Evolutionary conservation across 441 rosid species (phyloP).

Genomic region (Jatropha multifida): DNA sequence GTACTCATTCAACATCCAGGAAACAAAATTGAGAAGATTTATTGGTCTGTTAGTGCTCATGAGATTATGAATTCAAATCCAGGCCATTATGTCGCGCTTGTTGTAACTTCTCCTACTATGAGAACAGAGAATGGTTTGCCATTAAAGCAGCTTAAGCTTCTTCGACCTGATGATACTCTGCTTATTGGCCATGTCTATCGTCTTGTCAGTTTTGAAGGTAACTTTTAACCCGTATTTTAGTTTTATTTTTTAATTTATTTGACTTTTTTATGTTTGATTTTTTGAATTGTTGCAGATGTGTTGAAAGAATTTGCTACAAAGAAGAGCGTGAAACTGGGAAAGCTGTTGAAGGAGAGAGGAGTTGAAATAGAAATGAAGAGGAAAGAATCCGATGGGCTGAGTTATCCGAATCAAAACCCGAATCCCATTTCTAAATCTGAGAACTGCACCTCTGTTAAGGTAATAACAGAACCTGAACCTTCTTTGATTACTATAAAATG

Average conservation of each 20-base stretch:
- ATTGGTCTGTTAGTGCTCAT: constrained; percentile 72
- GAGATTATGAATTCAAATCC: constrained; percentile 75
- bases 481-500: not conserved
- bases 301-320: constrained; percentile 74
- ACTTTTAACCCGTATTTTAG: not conserved
- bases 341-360: constrained; percentile 55
- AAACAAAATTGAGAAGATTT: constrained; percentile 66
- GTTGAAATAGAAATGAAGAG: constrained; percentile 36
- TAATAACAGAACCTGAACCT: not conserved
- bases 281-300: constrained; percentile 43
- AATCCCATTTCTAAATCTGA: constrained; percentile 31
- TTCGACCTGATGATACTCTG: constrained; percentile 72
- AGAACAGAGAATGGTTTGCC: constrained; percentile 52
- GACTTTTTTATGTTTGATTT: not conserved
- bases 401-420: constrained; percentile 21
- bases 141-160: constrained; percentile 78
- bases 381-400: constrained; percentile 27
- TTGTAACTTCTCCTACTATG: constrained; percentile 49
- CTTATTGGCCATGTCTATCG: constrained; percentile 74
- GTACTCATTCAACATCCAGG: constrained; percentile 80
- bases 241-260: not conserved
- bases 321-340: constrained; percentile 75
- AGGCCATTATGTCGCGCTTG: constrained; percentile 80
- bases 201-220: constrained; percentile 84
- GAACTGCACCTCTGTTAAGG: constrained; percentile 29